A percentile compares a stretch with the other conserved stretches of the same genome.
Evolutionary conservation across 441 rosid genomes (phyloP).

Genomic region (Isatis lusitanica): DNA sequence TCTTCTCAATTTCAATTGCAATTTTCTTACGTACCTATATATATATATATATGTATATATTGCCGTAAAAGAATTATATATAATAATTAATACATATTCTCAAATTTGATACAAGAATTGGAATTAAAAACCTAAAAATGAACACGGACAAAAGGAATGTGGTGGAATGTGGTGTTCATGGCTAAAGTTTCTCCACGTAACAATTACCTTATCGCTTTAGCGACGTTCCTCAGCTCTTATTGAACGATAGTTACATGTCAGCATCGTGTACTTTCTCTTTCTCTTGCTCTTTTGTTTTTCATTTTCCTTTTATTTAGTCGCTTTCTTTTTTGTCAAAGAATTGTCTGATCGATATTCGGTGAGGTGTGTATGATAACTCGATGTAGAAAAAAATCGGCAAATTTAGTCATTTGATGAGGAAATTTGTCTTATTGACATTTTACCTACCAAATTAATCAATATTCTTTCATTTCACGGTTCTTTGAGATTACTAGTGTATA

Average conservation of each 20-base stretch:
- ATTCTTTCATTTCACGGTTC: neutral
- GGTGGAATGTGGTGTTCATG: constrained; percentile 22
- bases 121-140: neutral
- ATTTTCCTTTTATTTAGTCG: neutral
- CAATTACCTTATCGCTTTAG: constrained; percentile 22
- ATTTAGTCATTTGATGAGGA: too few relatives aligned
- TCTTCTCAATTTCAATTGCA: constrained; percentile 13
- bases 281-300: neutral
- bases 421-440: neutral
- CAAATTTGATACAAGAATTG: neutral
- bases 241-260: constrained; percentile 17
- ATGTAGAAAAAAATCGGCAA: neutral
- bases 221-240: constrained; percentile 10
- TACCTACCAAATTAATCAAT: neutral
- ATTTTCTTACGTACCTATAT: constrained; percentile 21
- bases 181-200: constrained; percentile 27
- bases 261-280: neutral
- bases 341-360: neutral
- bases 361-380: neutral
- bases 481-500: neutral
- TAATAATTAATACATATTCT: neutral
- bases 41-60: neutral
- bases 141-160: constrained; percentile 26
- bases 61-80: neutral
- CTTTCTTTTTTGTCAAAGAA: constrained; percentile 14